Percentiles rank a stretch among this genome's conserved stretches.
These are phyloP conservation scores for Lactifluus subvellereus DNA, from an alignment of 768 basidiomycete species.

Conservation along the genomic window DNA sequence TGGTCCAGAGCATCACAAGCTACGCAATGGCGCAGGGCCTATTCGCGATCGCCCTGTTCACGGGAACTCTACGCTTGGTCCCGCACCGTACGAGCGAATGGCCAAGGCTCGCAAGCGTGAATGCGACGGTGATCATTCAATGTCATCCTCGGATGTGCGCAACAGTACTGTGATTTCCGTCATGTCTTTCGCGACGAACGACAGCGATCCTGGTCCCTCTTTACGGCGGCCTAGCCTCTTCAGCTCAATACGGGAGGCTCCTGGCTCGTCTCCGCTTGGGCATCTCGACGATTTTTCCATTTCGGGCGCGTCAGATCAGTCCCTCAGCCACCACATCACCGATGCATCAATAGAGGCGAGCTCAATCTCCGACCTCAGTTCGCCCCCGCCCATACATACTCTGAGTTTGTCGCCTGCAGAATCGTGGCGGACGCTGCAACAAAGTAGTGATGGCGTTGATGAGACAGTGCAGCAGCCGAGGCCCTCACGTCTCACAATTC, in stretches of 20 bases:
- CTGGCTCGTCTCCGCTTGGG: conserved; percentile 68
- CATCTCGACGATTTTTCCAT: conserved; percentile 63
- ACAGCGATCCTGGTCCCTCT: conserved; percentile 79
- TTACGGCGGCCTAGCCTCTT: conserved; percentile 58
- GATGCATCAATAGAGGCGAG: conserved; percentile 63
- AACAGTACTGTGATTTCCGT: conserved; percentile 68
- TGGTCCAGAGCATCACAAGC: conserved; percentile 28
- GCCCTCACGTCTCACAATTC: conserved; percentile 26
- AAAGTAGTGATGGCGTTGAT: conserved; percentile 24
- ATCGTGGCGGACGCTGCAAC: conserved; percentile 29
- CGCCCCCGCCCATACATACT: conserved; percentile 71
- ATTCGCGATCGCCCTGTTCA: conserved; percentile 42
- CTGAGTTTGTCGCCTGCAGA: conserved; percentile 64
- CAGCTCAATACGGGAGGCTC: conserved; percentile 69
- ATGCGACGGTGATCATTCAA: conserved; percentile 86
- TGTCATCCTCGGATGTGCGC: conserved; percentile 83
- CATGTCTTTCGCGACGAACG: conserved; percentile 77
- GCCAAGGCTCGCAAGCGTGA: conserved; percentile 77
- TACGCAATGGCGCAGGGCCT: conserved; percentile 55
- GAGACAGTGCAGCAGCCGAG: conserved; percentile 22
- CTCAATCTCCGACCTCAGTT: conserved; percentile 57
- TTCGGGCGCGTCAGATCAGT: conserved; percentile 74
- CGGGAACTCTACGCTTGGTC: conserved; percentile 2
- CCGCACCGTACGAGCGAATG: conserved; percentile 54
- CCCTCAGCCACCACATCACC: conserved; percentile 67